A percentile compares a stretch with the other conserved stretches of the same genome.
Evolutionary conservation across 305 asterid genomes (phyloP).

Genomic region (Fraxinus nigra): DNA sequence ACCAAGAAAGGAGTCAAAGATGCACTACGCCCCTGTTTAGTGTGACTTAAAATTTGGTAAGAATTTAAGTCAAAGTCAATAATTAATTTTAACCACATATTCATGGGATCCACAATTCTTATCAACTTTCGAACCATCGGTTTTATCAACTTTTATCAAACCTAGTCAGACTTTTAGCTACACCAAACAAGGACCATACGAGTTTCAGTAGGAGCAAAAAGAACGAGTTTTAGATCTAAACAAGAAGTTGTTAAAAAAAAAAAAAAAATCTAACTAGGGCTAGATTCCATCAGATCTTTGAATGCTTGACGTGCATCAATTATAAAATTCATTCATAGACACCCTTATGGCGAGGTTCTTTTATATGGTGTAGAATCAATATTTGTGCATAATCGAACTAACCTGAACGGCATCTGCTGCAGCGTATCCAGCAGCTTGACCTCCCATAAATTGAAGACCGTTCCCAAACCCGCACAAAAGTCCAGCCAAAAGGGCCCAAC

Average conservation of each 20-base stretch:
- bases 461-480: slow-evolving; percentile 67
- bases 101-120: no score
- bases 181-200: background rate
- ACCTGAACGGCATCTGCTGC: slow-evolving; percentile 82
- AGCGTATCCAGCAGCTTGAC: slow-evolving; percentile 81
- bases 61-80: no score
- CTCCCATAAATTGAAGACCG: slow-evolving; percentile 78
- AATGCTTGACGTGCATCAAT: background rate
- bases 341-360: background rate
- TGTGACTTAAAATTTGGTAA: background rate
- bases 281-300: background rate
- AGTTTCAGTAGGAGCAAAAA: background rate
- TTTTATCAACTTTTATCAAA: background rate
- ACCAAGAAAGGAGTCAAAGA: background rate
- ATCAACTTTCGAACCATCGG: background rate
- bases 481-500: slow-evolving; percentile 68
- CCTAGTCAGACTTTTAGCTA: background rate
- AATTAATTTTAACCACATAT: background rate
- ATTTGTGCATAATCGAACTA: background rate
- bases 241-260: background rate
- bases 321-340: background rate
- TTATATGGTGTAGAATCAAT: background rate
- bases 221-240: background rate
- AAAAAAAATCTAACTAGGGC: no score
- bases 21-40: background rate